Base-by-base conservation (phyloP, 805 yeast species). In the Priceomyces melissophilus region DNA sequence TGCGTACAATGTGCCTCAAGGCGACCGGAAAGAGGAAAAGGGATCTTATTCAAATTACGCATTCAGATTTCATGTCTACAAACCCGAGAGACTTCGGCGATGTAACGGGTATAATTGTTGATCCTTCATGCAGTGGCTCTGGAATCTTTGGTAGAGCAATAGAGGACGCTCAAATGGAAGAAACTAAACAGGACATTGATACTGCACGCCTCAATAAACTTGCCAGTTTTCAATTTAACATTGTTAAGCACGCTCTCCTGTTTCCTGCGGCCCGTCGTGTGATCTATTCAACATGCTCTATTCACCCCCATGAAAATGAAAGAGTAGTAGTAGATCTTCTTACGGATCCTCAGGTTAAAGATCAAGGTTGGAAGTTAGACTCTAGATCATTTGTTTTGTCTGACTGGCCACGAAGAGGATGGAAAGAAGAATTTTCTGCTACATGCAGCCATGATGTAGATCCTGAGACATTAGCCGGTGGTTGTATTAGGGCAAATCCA, bases 61-160 rank as follows among this genome's bases (percentile, higher is more conserved):
- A 67, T 38, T 79, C 82, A 11, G 95, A 86, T 60, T 86, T 86
- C 57, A 82, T 89, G 8, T 55, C 70, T 3, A 64, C 77, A 2
- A 67, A 73, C 16, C 86, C 93, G 0, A 51, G 52, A 1, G 84
- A 82, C 35, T 86, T 71, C 45, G 67, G 74, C 1, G 74, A 77
- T 12, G 84, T 88, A 3, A 81, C 87, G 0, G 96, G 95, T 0
- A 65, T 93, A 32, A 71, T 93, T 2, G 95, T 93, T 2, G 99
- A 93, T 61, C 99, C 99, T 0, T 87, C 96, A 3, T 93, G 99
- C 61, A 88, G 96, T 16, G 99, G 99, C 0, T 84, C 95, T 35
- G 99, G 99, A 3, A 93, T 93, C 32, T 91, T 91, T 67, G 96
- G 97, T n/a, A 69, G 96, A 29, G 86, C 83, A 2, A 65, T 75